A percentile compares a stretch with the other conserved stretches of the same genome.
Evolutionary conservation across 352 stramenopile genomes (phyloP).

Genomic region (Globisporangium splendens): DNA sequence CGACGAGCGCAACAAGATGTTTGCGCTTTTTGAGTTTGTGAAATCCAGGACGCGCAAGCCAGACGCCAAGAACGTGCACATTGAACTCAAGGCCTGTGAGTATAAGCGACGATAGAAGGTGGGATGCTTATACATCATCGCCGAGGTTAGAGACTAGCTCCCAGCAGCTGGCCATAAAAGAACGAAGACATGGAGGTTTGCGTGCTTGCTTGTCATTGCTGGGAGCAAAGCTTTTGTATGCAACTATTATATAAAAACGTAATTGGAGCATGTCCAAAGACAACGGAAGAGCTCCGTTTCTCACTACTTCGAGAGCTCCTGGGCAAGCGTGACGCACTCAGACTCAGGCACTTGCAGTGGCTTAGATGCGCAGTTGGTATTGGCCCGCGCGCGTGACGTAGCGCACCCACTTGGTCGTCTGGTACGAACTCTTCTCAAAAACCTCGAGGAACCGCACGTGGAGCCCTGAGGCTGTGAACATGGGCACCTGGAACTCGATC

Average conservation of each 20-base stretch:
- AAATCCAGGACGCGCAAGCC: conserved; percentile 50
- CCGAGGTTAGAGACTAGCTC: neutral
- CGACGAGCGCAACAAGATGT: conserved; percentile 86
- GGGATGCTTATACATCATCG: neutral
- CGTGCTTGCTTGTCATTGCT: too few species aligned
- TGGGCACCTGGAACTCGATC: conserved; percentile 97
- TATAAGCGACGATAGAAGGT: conserved; percentile 72
- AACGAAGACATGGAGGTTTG: too few species aligned
- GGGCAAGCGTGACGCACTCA: neutral
- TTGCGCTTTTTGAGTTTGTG: conserved; percentile 80
- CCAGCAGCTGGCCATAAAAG: neutral
- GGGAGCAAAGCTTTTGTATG: neutral
- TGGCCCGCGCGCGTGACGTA: conserved; percentile 97
- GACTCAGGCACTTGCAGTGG: neutral
- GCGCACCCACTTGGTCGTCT: conserved; percentile 97
- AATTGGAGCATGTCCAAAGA: neutral
- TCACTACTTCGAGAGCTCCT: neutral
- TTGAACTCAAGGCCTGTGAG: conserved; percentile 82
- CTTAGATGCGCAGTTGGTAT: conserved; percentile 97
- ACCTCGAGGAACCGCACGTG: conserved; percentile 98
- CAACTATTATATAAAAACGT: conserved; percentile 2
- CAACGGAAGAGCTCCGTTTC: neutral
- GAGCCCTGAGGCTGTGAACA: conserved; percentile 97
- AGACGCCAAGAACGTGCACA: conserved; percentile 33
- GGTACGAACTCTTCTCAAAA: conserved; percentile 98